phyloP scores from a whole-genome alignment of 805 yeast genomes.

The Candida ulmi region DNA sequence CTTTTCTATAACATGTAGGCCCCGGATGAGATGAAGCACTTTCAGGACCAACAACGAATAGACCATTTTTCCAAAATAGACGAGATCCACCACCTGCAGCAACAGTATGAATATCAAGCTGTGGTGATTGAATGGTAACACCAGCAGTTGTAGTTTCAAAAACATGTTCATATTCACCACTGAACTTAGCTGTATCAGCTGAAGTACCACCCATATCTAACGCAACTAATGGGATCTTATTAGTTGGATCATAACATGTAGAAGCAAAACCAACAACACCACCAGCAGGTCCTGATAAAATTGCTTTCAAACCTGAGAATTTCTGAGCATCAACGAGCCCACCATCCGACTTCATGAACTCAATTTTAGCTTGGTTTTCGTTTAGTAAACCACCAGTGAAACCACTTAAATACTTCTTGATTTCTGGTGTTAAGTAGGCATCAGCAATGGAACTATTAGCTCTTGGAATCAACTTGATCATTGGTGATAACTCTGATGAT shows the following conservation, averaged over 20 bases:
- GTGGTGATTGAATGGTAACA: conserved; percentile 79
- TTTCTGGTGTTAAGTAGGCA: conserved; percentile 79
- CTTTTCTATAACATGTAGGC: conserved; percentile 81
- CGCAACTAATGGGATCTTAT: conserved; percentile 62
- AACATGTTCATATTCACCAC: conserved; percentile 69
- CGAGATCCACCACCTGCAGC: conserved; percentile 86
- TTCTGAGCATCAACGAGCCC: conserved; percentile 81
- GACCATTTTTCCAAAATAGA: conserved; percentile 60
- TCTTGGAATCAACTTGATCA: conserved; percentile 71
- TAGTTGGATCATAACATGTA: conserved; percentile 62
- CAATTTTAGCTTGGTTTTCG: conserved; percentile 39
- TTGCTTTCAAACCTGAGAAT: conserved; percentile 85
- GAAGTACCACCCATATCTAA: conserved; percentile 93
- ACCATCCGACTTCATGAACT: conserved; percentile 96
- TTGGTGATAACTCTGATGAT: conserved; percentile 66
- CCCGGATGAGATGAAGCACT: conserved; percentile 88
- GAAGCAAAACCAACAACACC: conserved; percentile 92
- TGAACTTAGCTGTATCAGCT: conserved; percentile 75
- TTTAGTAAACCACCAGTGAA: conserved; percentile 59
- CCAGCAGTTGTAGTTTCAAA: conserved; percentile 85
- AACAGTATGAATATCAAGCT: conserved; percentile 72
- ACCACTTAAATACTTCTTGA: conserved; percentile 54
- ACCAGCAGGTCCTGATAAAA: conserved; percentile 95
- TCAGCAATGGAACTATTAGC: conserved; percentile 78
- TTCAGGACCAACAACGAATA: conserved; percentile 81